These are phyloP conservation scores for Pezicula carpinea DNA, from an alignment of 2,329 filamentous ascomycete genomes.

Conservation along the genomic window DNA sequence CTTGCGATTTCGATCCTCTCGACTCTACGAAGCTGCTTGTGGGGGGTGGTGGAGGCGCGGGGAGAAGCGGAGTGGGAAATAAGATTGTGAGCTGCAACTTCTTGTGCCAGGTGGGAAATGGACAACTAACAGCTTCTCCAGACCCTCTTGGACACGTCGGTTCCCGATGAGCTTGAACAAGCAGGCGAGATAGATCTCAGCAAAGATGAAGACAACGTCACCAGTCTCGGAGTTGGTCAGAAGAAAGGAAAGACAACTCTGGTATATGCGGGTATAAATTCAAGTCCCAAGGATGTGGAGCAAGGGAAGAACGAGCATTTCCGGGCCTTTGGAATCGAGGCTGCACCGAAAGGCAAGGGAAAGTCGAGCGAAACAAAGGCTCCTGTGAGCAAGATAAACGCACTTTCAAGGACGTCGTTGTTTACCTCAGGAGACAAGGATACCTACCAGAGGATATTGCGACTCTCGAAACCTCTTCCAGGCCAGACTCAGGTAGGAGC, in stretches of 20 bases:
- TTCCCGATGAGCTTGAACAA: constrained; percentile 45
- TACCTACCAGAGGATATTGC: constrained; percentile 55
- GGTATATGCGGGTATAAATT: constrained; percentile 79
- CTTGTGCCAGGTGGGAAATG: background rate
- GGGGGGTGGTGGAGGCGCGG: constrained; percentile 81
- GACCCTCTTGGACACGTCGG: constrained; percentile 28
- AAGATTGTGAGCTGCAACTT: constrained; percentile 60
- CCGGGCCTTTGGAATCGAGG: constrained; percentile 62
- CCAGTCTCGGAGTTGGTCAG: constrained; percentile 69
- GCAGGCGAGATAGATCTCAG: constrained; percentile 72
- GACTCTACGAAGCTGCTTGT: constrained; percentile 74
- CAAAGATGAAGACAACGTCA: constrained; percentile 83
- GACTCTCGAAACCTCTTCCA: constrained; percentile 45
- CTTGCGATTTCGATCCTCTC: constrained; percentile 81
- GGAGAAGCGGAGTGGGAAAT: constrained; percentile 77
- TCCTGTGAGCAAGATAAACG: constrained; percentile 38
- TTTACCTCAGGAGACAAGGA: constrained; percentile 47
- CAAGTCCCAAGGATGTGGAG: constrained; percentile 64
- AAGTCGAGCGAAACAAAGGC: constrained; percentile 28
- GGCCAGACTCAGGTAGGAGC: constrained; percentile 65
- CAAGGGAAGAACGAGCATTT: constrained; percentile 82
- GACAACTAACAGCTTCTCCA: constrained; percentile 12
- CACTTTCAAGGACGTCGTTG: constrained; percentile 47
- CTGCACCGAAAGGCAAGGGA: constrained; percentile 18
- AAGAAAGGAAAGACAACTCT: constrained; percentile 50